Evolutionary conservation across 495 filamentous ascomycete genomes (phyloP), one percentile per base, ranked within the genome.

Genomic region (Cudoniella acicularis): DNA sequence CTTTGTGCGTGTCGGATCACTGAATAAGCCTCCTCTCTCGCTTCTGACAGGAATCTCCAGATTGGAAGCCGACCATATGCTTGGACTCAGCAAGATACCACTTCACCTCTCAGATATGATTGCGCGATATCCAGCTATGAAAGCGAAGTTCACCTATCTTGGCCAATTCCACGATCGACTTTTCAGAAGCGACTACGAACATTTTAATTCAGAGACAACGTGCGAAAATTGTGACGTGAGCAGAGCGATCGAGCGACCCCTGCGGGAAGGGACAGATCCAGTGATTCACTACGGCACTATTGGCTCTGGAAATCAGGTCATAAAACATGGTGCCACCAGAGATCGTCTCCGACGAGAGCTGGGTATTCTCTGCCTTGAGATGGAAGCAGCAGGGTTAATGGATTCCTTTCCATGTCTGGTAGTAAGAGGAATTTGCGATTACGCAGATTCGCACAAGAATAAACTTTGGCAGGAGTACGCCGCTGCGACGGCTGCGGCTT

Each of bases 341-440:
- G 30, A 36, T 36, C 4, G 30, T 4, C 6, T 36, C 6, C 6
- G 6, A 6, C 6, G 30, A 13, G 30, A 36, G 13, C 30, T 36
- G 6, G 30, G 30, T 36, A 36, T 36, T 36, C 30, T 36, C 30
- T 36, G 30, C 30, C 13, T 36, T 36, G 30, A 36, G 49, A 71
- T 73, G 67, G 71, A 71, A 62, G 71, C 69, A 1, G 71, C 71
- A 0, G 69, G 71, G 16, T 3, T 73, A 6, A 64, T 36, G 30
- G 30, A 36, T 36, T 6, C 4, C 30, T 36, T 36, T 13, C 30
- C 30, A 36, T 36, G 30, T 36, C 30, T 36, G 13, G 30, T 36
- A 36, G 30, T 36, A 6, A 4, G 30, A 13, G 30, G 30, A 36
- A 36, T 36, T 36, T 36, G 30, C 30, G 30, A 36, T 13, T 36